Conservation (phyloP, 306 rosid genomes). For the Cucurbita ficifolia region DNA sequence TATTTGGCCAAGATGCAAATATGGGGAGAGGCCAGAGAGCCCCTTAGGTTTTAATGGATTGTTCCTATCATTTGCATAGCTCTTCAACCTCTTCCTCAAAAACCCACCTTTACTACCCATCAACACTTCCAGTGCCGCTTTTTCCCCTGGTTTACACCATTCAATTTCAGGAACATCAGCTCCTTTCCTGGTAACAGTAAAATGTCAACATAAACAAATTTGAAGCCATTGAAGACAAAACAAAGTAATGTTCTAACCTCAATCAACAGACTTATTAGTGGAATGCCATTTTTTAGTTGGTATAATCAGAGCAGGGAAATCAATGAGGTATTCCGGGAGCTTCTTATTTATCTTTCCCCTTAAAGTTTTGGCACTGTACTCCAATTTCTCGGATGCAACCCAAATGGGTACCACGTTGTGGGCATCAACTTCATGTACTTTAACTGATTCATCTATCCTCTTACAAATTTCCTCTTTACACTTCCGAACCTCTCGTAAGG, state of each 20-base stretch:
- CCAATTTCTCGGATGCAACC: constrained; percentile 82
- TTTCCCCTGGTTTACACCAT: constrained; percentile 90
- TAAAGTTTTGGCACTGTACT: constrained; percentile 69
- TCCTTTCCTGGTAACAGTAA: constrained; percentile 35
- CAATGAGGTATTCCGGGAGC: constrained; percentile 63
- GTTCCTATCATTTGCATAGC: constrained; percentile 47
- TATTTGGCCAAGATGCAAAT: constrained; percentile 86
- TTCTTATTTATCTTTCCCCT: constrained; percentile 68
- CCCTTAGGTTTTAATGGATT: constrained; percentile 62
- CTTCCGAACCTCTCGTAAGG: constrained; percentile 45
- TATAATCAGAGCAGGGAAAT: constrained; percentile 46
- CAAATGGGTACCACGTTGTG: constrained; percentile 83
- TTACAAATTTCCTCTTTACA: constrained; percentile 66
- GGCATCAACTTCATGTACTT: constrained; percentile 77
- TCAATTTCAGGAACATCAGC: constrained; percentile 79
- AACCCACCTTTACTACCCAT: constrained; percentile 73
- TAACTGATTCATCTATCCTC: constrained; percentile 43
- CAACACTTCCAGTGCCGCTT: constrained; percentile 65
- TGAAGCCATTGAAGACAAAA: neutral
- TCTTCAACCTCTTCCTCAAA: constrained; percentile 69
- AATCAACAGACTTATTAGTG: constrained; percentile 20
- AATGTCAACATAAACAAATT: neutral
- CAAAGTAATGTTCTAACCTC: constrained; percentile 33
- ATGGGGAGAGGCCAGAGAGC: constrained; percentile 82
- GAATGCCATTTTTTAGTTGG: constrained; percentile 44